These are phyloP conservation scores for Salisapilia sapeloensis DNA, from an alignment of 352 stramenopile species.

Conservation along the genomic window DNA sequence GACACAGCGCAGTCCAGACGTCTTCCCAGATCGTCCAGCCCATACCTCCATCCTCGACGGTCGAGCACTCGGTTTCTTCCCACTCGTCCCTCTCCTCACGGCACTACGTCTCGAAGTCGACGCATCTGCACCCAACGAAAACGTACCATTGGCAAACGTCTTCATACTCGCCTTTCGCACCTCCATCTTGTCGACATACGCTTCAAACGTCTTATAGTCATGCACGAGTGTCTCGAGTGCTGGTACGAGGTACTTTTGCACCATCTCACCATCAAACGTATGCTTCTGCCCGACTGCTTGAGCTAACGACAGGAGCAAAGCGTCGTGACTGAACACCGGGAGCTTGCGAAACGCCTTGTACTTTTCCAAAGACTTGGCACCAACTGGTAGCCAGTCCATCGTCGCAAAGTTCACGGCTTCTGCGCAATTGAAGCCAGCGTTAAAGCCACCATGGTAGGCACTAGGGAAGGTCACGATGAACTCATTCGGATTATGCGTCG, in stretches of 20 bases:
- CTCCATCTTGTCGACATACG: conserved; percentile 6
- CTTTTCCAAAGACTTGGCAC: conserved; percentile 44
- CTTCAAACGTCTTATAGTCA: conserved; percentile 35
- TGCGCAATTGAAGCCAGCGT: conserved; percentile 90
- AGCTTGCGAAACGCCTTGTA: conserved; percentile 68
- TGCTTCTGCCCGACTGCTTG: conserved; percentile 41
- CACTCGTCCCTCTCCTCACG: conserved; percentile 14
- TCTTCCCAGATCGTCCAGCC: conserved; percentile 62
- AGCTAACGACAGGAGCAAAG: conserved; percentile 58
- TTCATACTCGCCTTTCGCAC: conserved; percentile 2
- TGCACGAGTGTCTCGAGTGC: conserved; percentile 40
- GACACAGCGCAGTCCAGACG: conserved; percentile 50
- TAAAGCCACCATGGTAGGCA: conserved; percentile 96
- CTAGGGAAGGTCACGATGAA: conserved; percentile 98
- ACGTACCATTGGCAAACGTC: conserved; percentile 13
- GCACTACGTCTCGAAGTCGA: conserved; percentile 3
- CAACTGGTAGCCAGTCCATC: conserved; percentile 77
- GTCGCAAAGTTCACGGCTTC: conserved; percentile 86
- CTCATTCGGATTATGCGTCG: conserved; percentile 91
- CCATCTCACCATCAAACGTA: conserved; percentile 25
- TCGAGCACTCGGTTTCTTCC: conserved; percentile 9
- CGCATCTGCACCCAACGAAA: conserved; percentile 9
- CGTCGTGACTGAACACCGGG: conserved; percentile 77
- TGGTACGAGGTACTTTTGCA: conserved; percentile 31
- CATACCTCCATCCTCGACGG: conserved; percentile 64